A percentile compares a stretch with the other conserved stretches of the same genome.
Evolutionary conservation across 768 basidiomycete genomes (phyloP).

Genomic region (Chalciporus chontae): DNA sequence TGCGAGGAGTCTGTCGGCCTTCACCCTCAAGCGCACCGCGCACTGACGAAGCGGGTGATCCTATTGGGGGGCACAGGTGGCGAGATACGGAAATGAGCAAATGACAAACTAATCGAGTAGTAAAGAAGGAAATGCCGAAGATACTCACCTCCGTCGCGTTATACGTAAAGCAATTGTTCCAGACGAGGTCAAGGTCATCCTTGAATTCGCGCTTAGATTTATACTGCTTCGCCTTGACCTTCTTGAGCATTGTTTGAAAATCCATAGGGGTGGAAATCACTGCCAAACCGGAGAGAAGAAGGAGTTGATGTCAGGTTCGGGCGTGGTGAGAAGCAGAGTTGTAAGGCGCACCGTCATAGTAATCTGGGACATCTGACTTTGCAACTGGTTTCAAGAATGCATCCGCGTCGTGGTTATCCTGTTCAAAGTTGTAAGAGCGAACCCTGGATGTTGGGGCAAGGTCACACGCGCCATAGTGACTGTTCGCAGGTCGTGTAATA

Average conservation of each 20-base stretch:
- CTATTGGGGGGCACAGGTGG: constrained; percentile 35
- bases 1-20: constrained; percentile 81
- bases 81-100: background rate
- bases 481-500: constrained; percentile 80
- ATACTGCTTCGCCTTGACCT: constrained; percentile 89
- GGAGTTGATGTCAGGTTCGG: constrained; percentile 1
- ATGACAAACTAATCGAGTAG: background rate
- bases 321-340: background rate
- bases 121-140: background rate
- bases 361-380: constrained; percentile 87
- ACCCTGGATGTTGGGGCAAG: constrained; percentile 21
- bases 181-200: constrained; percentile 92
- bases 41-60: constrained; percentile 84
- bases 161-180: constrained; percentile 92
- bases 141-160: constrained; percentile 84
- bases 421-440: constrained; percentile 25
- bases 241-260: constrained; percentile 86
- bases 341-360: constrained; percentile 72
- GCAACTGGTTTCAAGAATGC: constrained; percentile 93
- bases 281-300: constrained; percentile 29
- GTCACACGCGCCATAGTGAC: constrained; percentile 55
- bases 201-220: constrained; percentile 93
- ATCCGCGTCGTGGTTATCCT: constrained; percentile 88
- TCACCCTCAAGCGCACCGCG: constrained; percentile 75
- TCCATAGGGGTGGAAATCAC: constrained; percentile 97